Conservation (phyloP, 495 filamentous ascomycete species). For the Cladorrhinum samala region DNA sequence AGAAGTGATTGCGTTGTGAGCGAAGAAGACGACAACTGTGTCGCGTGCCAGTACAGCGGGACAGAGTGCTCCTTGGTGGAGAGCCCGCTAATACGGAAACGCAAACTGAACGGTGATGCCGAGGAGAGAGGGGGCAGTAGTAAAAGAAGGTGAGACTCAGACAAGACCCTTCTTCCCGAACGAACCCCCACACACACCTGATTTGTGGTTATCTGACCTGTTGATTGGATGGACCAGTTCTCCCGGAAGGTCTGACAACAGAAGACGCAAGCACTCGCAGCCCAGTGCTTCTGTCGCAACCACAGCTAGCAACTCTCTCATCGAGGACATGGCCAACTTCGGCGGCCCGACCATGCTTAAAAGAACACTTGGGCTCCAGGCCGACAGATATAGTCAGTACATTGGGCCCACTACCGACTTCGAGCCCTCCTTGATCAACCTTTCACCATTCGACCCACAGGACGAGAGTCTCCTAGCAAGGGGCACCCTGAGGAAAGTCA, state of each 20-base stretch:
- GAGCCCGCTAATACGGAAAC: conserved; percentile 67
- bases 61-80: conserved; percentile 58
- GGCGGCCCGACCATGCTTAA: conserved; percentile 54
- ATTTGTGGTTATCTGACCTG: conserved; percentile 27
- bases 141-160: conserved; percentile 50
- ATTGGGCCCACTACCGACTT: conserved; percentile 67
- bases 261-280: conserved; percentile 44
- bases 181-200: neutral
- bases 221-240: conserved; percentile 44
- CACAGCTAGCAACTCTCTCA: conserved; percentile 46
- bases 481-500: conserved; percentile 71
- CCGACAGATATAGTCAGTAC: conserved; percentile 56
- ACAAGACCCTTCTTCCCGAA: neutral
- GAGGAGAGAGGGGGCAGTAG: conserved; percentile 46
- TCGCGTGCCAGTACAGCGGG: conserved; percentile 56
- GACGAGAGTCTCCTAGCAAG: conserved; percentile 64
- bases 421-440: conserved; percentile 64
- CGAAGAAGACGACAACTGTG: conserved; percentile 56
- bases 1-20: conserved; percentile 90
- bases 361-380: conserved; percentile 59
- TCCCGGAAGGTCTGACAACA: conserved; percentile 48
- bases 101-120: conserved; percentile 58
- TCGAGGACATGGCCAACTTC: conserved; percentile 58
- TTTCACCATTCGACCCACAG: conserved; percentile 63
- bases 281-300: conserved; percentile 47